Evolutionary conservation across 257 asterid species (phyloP).

Genomic region (Solanum sparsipilum): DNA sequence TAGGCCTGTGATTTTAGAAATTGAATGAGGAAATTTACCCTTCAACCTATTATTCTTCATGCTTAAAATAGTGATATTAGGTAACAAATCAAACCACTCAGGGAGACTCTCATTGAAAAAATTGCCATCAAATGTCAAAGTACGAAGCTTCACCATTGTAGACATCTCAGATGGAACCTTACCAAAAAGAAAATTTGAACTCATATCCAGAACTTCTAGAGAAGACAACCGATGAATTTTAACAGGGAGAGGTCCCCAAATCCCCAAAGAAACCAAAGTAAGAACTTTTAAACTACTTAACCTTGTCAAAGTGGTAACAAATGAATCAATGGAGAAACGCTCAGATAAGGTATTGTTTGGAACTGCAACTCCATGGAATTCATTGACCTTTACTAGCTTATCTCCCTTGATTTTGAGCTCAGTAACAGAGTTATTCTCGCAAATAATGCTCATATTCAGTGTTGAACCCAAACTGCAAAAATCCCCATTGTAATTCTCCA

Average conservation of each 20-base stretch:
- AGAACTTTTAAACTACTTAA: conserved; percentile 36
- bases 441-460: conserved; percentile 37
- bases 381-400: conserved; percentile 10
- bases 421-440: conserved; percentile 29
- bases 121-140: conserved; percentile 47
- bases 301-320: conserved; percentile 51
- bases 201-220: conserved; percentile 43
- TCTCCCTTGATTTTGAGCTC: conserved; percentile 43
- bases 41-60: conserved; percentile 29
- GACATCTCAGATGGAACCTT: conserved; percentile 36
- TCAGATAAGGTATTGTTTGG: conserved; percentile 27
- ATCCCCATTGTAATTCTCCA: conserved; percentile 24
- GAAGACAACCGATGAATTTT: conserved; percentile 42
- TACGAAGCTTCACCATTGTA: conserved; percentile 30
- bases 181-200: conserved; percentile 51
- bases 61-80: conserved; percentile 44
- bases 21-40: conserved; percentile 35
- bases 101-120: conserved; percentile 49
- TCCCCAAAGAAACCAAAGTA: conserved; percentile 45
- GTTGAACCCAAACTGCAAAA: conserved; percentile 36
- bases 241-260: conserved; percentile 57
- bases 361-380: conserved; percentile 33
- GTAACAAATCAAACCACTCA: conserved; percentile 27
- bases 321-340: conserved; percentile 58
- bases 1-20: conserved; percentile 16